Evolutionary conservation across 2,329 filamentous ascomycete genomes (phyloP).

Genomic region (Colletotrichum nymphaeae): DNA sequence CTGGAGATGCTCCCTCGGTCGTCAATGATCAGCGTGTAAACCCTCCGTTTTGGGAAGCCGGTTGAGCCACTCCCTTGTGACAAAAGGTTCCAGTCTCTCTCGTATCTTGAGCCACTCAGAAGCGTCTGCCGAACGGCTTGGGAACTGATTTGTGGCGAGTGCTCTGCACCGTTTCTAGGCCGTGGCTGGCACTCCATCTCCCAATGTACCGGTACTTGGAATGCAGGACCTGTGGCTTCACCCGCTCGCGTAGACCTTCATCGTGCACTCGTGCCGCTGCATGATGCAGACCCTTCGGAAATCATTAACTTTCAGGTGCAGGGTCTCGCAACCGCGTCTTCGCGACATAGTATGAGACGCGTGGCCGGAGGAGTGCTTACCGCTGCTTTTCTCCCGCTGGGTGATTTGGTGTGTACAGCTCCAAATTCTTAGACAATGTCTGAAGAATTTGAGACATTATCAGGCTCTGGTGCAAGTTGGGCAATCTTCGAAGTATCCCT

Average conservation of each 20-base stretch:
- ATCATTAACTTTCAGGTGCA: conserved; percentile 10
- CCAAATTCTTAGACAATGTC: background rate
- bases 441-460: background rate
- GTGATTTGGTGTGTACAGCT: background rate
- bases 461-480: background rate
- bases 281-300: conserved; percentile 20
- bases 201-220: conserved; percentile 31
- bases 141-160: conserved; percentile 22
- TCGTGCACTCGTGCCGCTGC: conserved; percentile 24
- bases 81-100: background rate
- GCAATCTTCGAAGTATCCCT: background rate
- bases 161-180: background rate
- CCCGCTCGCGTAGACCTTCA: conserved; percentile 6
- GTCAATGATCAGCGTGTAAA: conserved; percentile 23
- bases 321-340: background rate
- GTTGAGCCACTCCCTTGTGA: conserved; percentile 13
- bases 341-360: conserved; percentile 10
- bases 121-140: background rate
- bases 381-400: background rate
- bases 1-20: background rate
- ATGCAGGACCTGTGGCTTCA: conserved; percentile 21
- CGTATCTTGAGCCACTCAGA: conserved; percentile 26
- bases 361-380: background rate
- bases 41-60: conserved; percentile 20
- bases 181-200: background rate